Base-by-base conservation (phyloP, 2,329 filamentous ascomycete genomes). In the Colletotrichum sp. region DNA sequence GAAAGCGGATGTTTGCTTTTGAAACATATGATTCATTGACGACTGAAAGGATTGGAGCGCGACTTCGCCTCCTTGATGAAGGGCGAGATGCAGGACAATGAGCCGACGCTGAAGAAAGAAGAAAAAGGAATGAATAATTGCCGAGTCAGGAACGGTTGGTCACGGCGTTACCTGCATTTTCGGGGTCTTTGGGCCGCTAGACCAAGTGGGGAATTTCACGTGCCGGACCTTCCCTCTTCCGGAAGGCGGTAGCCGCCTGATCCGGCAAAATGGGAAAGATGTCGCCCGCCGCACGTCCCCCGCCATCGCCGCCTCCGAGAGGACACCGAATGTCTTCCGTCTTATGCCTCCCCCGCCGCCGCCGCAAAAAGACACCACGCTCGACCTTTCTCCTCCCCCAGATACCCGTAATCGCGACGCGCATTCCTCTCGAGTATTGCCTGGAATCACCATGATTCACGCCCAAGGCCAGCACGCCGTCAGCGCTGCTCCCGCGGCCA, bases 281-380 rank as follows among this genome's bases (percentile, higher is more conserved):
- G 64, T 62, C 56, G 55, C 66, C 32, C 55, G 26, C 64, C 21
- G 59, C 58, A 76, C 65, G 36, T 70, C 21, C 65, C 65, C 69
- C 71, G 71, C 66, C 43, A 34, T 76, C 65, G 70, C 69, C 73
- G 73, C 34, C 64, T 75, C 26, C 73, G 69, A 75, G 62, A 68
- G 69, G 73, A 69, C 69, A 73, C 69, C 48, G 69, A 75, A 36
- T 63, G 38, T 28, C 36, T 73, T 48, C 58, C 69, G 70, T 68
- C 69, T 61, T 61, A 69, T 73, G n/a, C 43, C n/a, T 36, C 56
- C 26, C 43, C 48, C 38, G n/a, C 34, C 16, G 72, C 63, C 73
- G 28, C 48, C 62, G 28, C 30, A 16, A 43, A 7, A 52, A 10
- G 21, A 6, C 59, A 18, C 14, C 32, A n/a, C 32, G 13, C 18